phyloP scores from a whole-genome alignment of 2,329 filamentous ascomycete genomes.

The Penicillium sp. region DNA sequence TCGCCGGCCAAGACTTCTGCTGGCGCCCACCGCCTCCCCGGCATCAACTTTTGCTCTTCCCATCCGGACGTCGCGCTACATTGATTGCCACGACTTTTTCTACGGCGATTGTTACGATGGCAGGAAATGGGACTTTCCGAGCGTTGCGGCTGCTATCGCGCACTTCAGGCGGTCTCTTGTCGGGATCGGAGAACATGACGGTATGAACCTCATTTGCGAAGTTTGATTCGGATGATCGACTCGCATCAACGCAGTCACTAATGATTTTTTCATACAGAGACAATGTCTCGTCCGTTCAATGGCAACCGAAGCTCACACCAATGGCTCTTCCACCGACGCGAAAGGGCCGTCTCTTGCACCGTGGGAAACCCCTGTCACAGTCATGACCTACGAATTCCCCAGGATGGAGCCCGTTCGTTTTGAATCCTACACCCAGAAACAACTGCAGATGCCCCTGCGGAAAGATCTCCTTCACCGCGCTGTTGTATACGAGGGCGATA shows the following conservation, averaged over 20 bases:
- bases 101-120: conserved; percentile 26
- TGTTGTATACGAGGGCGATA: conserved; percentile 86
- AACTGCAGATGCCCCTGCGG: conserved; percentile 80
- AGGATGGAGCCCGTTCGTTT: conserved; percentile 75
- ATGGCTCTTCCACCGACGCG: conserved; percentile 15
- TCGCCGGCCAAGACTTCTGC: conserved; percentile 31
- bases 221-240: not conserved
- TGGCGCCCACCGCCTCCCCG: conserved; percentile 30
- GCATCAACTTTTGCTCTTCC: conserved; percentile 32
- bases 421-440: conserved; percentile 70
- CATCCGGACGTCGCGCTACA: conserved; percentile 12
- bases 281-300: conserved; percentile 42
- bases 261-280: conserved; percentile 36
- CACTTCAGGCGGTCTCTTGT: conserved; percentile 32
- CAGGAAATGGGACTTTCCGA: conserved; percentile 33
- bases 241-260: conserved; percentile 15
- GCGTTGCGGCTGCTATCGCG: conserved; percentile 37
- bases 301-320: conserved; percentile 44
- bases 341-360: conserved; percentile 22
- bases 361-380: conserved; percentile 58
- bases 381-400: conserved; percentile 88
- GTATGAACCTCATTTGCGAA: conserved; percentile 23
- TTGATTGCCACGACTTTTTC: conserved; percentile 9
- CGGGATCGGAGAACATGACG: conserved; percentile 33
- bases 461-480: conserved; percentile 90